Evolutionary conservation across 805 yeast genomes (phyloP), one percentile per base, ranked within the genome.

Genomic region (Nakazawaea anatomiae): DNA sequence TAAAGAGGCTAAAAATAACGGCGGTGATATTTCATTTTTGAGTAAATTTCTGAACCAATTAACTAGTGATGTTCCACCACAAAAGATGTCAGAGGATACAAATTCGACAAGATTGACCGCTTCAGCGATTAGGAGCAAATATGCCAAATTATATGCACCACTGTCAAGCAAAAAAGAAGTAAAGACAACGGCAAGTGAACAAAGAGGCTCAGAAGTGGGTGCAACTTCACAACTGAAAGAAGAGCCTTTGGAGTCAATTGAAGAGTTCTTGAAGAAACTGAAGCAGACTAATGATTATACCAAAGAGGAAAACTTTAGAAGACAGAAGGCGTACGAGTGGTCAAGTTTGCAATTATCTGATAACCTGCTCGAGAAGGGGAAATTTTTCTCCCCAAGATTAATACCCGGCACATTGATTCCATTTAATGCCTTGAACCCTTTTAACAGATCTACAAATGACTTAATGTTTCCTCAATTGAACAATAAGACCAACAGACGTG

Each of bases 251-350:
- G 56, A 58, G 8, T 55, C 57, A 4, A 54, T 81, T 27, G 77
- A 79, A 56, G 55, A 53, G 0, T 77, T 73, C 47, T 65, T 82
- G 38, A 61, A 67, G 42, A 62, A 67, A 6, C 76, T 82, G 4
- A 76, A 77, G 52, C 60, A 60, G 14, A 64, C 66, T 18, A 69
- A 68, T 50, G 73, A 72, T 27, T 45, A 55, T 18, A 68, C 68
- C 34, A 74, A 73, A 38, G 78, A 77, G 52, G 67, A 68, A 39
- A 58, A 68, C 40, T 79, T 77, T 57, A 71, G 81, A 38, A 76
- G 75, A 44, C 59, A 67, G 39, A 70, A 72, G 40, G 82, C 85
- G 0, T 79, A 67, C 53, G 84, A 80, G 48, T 78, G 80, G 77
- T 71, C 78, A 40, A 67, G 58, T 38, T 64, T 69, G 41, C 64